These are phyloP conservation scores for Lanmaoa pseudosensibilis DNA, from an alignment of 768 basidiomycete species.

Conservation along the genomic window DNA sequence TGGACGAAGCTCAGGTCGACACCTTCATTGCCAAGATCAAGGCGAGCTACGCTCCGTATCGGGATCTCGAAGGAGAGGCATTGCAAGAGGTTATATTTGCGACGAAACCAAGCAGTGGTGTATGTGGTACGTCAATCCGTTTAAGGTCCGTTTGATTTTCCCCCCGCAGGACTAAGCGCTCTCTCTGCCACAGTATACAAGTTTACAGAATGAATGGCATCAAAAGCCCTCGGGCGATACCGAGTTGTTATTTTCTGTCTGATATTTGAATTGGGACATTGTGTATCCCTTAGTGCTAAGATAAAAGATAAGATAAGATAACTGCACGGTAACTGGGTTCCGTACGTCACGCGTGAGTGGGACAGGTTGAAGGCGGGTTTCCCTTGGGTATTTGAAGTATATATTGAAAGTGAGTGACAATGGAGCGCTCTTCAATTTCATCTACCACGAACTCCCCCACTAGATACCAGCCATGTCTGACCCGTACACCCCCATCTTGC, in stretches of 20 bases:
- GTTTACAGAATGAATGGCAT: conserved; percentile 21
- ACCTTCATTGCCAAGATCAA: conserved; percentile 63
- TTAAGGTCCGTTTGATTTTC: not conserved
- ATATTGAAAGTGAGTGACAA: not conserved
- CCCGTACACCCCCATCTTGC: conserved; percentile 50
- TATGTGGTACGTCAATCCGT: conserved; percentile 58
- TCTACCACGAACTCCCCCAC: not conserved
- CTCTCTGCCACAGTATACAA: conserved; percentile 26
- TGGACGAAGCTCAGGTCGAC: conserved; percentile 61
- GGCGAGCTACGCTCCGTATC: conserved; percentile 64
- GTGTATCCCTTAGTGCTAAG: not conserved
- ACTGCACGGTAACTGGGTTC: not conserved
- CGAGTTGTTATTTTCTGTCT: not conserved
- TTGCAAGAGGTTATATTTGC: conserved; percentile 75
- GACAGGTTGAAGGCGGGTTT: not conserved
- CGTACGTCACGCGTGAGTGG: not conserved
- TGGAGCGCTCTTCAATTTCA: no score
- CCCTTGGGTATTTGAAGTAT: not conserved
- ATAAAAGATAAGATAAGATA: conserved; percentile 12
- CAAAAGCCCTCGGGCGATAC: not conserved
- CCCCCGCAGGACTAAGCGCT: not conserved
- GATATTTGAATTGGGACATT: not conserved
- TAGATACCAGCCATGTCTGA: conserved; percentile 31
- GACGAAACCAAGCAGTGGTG: conserved; percentile 80
- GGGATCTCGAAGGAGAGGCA: conserved; percentile 53